Evolutionary conservation across 768 basidiomycete species (phyloP).

Genomic region (Hygrophorus pudorinus): DNA sequence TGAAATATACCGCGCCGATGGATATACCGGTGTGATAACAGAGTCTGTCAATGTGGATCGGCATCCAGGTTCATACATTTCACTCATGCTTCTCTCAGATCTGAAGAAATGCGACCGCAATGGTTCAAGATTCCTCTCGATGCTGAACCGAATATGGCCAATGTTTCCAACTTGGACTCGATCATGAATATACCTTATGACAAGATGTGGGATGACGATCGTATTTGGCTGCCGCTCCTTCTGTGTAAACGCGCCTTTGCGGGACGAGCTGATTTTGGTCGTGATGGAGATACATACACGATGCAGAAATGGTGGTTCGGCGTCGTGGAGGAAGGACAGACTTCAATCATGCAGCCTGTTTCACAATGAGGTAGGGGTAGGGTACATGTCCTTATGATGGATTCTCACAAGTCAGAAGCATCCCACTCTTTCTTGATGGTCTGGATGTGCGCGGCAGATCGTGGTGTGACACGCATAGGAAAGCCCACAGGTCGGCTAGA

Average conservation of each 20-base stretch:
- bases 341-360: not conserved
- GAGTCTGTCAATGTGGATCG: slow-evolving; percentile 41
- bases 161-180: not conserved
- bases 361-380: too few relatives aligned
- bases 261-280: slow-evolving; percentile 36
- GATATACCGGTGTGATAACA: slow-evolving; percentile 47
- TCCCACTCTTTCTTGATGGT: too few relatives aligned
- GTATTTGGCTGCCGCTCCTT: slow-evolving; percentile 60
- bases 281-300: slow-evolving; percentile 17
- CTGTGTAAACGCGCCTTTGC: slow-evolving; percentile 28
- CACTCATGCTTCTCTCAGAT: slow-evolving; percentile 30
- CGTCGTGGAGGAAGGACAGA: slow-evolving; percentile 2
- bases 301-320: slow-evolving; percentile 40
- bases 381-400: too few relatives aligned
- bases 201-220: slow-evolving; percentile 53
- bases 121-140: slow-evolving; percentile 49
- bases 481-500: too few relatives aligned
- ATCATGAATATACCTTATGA: slow-evolving; percentile 47
- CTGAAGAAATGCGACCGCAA: slow-evolving; percentile 80
- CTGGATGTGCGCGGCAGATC: too few relatives aligned
- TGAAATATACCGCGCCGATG: slow-evolving; percentile 57
- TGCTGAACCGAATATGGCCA: slow-evolving; percentile 8
- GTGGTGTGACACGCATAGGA: too few relatives aligned
- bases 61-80: not conserved
- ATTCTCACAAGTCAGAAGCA: too few relatives aligned